Percentiles rank a stretch among this genome's conserved stretches.
Conservation (phyloP, 345 rosid species). For the Eucalyptus guilfoylei region DNA sequence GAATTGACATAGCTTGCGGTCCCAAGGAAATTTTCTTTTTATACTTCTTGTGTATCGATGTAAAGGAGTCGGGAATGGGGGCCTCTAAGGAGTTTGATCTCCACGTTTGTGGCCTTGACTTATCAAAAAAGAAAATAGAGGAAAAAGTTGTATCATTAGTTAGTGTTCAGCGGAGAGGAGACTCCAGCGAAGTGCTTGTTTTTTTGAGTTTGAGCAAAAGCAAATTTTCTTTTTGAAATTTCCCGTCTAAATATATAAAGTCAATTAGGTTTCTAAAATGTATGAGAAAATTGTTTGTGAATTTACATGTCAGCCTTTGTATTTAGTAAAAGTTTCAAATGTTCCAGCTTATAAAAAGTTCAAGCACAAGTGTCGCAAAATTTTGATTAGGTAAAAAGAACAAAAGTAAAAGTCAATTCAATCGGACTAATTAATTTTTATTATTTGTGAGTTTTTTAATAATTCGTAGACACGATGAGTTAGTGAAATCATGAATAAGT, state of each 20-base stretch:
- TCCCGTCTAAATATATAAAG: neutral
- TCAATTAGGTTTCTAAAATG: neutral
- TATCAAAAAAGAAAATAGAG: neutral
- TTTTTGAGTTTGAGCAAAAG: neutral
- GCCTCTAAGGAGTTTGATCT: neutral
- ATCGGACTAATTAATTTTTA: neutral
- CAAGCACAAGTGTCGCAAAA: neutral
- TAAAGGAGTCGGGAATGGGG: neutral
- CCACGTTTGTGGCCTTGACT: neutral
- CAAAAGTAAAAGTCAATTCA: neutral
- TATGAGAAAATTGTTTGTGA: too few relatives aligned
- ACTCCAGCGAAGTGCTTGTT: neutral
- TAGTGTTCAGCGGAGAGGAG: neutral
- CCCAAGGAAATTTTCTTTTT: neutral
- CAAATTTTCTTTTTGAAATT: neutral
- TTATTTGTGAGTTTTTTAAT: neutral
- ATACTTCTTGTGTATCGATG: accelerated
- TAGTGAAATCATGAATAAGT: neutral
- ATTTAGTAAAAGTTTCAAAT: neutral
- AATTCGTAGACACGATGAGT: neutral
- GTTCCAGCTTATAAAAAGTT: neutral
- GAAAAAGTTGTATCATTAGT: neutral
- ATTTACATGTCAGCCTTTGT: neutral
- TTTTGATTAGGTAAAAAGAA: neutral
- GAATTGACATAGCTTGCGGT: neutral